phyloP scores from a whole-genome alignment of 164 flowering plant species.

The Platanus orientalis region DNA sequence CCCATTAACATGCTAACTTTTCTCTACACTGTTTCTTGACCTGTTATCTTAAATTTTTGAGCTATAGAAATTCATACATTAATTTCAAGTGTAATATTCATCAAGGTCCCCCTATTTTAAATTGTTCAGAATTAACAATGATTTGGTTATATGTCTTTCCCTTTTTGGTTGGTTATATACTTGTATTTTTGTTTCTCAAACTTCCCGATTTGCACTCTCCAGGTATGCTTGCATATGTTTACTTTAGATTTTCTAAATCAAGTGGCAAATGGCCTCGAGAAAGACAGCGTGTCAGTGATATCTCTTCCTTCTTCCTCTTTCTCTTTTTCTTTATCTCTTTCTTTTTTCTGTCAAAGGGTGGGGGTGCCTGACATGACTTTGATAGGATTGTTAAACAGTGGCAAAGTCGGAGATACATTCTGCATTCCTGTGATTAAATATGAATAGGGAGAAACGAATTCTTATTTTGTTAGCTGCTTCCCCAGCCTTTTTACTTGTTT shows the following conservation, averaged over 20 bases:
- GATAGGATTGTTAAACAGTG: background rate
- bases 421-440: background rate
- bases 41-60: background rate
- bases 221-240: slow-evolving; percentile 99
- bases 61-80: background rate
- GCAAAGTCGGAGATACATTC: background rate
- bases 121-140: background rate
- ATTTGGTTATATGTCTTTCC: background rate
- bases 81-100: background rate
- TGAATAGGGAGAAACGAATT: background rate
- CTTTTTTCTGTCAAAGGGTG: background rate
- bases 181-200: background rate
- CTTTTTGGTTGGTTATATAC: background rate
- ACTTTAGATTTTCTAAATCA: slow-evolving; percentile 86
- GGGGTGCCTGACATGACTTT: too few relatives aligned
- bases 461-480: background rate
- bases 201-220: slow-evolving; percentile 23
- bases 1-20: too few relatives aligned
- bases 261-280: slow-evolving; percentile 94
- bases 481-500: background rate
- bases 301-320: background rate
- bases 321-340: background rate
- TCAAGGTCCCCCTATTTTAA: background rate
- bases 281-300: slow-evolving; percentile 80
- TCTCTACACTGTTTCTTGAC: too few relatives aligned